Evolutionary conservation across 2,329 filamentous ascomycete species (phyloP).

Genomic region (Trichoderma sp.): DNA sequence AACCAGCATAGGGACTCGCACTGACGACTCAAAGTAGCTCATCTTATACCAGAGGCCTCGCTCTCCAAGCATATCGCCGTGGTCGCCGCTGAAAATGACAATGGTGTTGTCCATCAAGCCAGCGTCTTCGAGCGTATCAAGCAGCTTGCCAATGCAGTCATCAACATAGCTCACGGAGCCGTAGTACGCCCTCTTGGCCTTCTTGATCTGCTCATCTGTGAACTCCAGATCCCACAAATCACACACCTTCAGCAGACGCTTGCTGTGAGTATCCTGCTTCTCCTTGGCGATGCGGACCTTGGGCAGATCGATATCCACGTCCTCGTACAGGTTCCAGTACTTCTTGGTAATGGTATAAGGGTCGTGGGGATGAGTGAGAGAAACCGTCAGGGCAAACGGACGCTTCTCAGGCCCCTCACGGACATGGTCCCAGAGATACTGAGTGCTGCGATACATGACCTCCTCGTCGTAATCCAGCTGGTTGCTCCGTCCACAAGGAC

Average conservation of each 20-base stretch:
- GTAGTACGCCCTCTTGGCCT: conserved; percentile 84
- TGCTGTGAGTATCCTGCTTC: conserved; percentile 80
- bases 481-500: conserved; percentile 84
- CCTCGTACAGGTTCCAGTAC: conserved; percentile 91
- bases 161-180: conserved; percentile 92
- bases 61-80: conserved; percentile 95
- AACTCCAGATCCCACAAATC: conserved; percentile 84
- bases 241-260: conserved; percentile 80
- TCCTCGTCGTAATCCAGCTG: conserved; percentile 96
- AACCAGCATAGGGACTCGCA: conserved; percentile 82
- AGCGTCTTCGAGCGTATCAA: conserved; percentile 74
- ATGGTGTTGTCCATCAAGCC: conserved; percentile 82
- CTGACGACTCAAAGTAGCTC: conserved; percentile 91
- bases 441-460: conserved; percentile 85
- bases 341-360: conserved; percentile 92
- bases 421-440: conserved; percentile 88
- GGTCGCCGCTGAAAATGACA: conserved; percentile 87
- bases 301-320: conserved; percentile 80
- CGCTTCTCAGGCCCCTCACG: conserved; percentile 69
- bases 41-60: conserved; percentile 96
- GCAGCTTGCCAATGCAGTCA: conserved; percentile 80
- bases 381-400: conserved; percentile 85
- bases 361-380: conserved; percentile 90
- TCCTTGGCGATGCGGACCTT: conserved; percentile 74
- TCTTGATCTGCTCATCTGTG: conserved; percentile 79